Evolutionary conservation across 352 stramenopile species (phyloP), one percentile per base, ranked within the genome.

Genomic region (Pythium chondricola): DNA sequence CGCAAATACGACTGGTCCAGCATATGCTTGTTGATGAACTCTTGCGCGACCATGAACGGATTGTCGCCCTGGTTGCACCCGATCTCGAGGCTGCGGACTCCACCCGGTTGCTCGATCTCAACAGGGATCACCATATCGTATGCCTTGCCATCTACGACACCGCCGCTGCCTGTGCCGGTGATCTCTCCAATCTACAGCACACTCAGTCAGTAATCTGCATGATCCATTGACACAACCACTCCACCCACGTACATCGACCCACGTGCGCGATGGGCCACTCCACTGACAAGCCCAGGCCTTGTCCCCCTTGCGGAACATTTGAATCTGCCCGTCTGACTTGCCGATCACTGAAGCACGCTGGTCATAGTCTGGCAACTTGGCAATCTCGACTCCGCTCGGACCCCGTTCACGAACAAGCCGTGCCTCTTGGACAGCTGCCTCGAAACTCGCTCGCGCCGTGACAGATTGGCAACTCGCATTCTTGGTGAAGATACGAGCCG

Each of bases 1-100:
- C 70, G 67, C 35, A 98, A 68, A 65, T 99, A 95, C 41, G 75
- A 64, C 59, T 98, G 91, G 31, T 97, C 84, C 9, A 99, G 69
- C 67, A 94, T 82, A 71, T 99, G 77, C 61, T 95, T 92, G 74
- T 98, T 88, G 63, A 99, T 98, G 63, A 99, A 99, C 26, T 80
- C 65, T 65, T 98, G 95, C 4, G 95, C 95, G 8, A 95, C 86
- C 6, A 95, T 83, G 66, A 98, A 99, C 26, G 94, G 93, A 71
- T 98, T 98, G 48, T 99, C 91, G 7, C 92, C 95, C 67, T 96
- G 96, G 57, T 99, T 99, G 78, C 98, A 98, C 14, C 95, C 95
- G 56, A 98, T 97, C 58, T 98, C 71, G n/a, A 98, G 75, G 41
- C 91, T 97, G 39, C 82, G 80, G 0, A 98, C 65, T 6, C 86